Percentiles rank a stretch among this genome's conserved stretches.
Evolutionary conservation across 2,329 filamentous ascomycete genomes (phyloP).

Genomic region (Diatrype stigma): DNA sequence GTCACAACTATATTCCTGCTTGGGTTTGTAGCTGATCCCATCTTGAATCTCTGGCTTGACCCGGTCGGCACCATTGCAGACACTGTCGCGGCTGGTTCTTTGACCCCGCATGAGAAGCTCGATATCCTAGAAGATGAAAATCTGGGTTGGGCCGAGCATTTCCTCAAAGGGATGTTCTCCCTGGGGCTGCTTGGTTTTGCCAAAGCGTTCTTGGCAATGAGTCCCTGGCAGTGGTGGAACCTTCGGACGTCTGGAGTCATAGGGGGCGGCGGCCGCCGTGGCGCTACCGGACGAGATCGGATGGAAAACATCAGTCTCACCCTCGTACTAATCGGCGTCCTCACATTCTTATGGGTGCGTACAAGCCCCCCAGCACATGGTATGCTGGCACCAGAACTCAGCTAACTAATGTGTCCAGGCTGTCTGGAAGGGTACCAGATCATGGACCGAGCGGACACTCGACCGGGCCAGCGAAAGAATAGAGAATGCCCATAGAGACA

Average conservation of each 20-base stretch:
- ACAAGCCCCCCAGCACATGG: background rate
- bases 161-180: conserved; percentile 84
- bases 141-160: conserved; percentile 73
- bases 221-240: conserved; percentile 74
- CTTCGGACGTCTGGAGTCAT: conserved; percentile 58
- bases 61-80: conserved; percentile 61
- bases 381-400: background rate
- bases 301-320: conserved; percentile 75
- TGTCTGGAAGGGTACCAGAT: conserved; percentile 77
- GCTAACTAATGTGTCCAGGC: conserved; percentile 41
- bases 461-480: conserved; percentile 75
- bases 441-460: conserved; percentile 66
- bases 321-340: conserved; percentile 73
- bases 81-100: conserved; percentile 40
- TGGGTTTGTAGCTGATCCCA: conserved; percentile 88
- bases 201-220: conserved; percentile 72
- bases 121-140: conserved; percentile 45
- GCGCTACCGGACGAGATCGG: conserved; percentile 68
- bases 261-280: conserved; percentile 48
- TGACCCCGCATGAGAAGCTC: conserved; percentile 35
- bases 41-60: conserved; percentile 84
- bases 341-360: conserved; percentile 73
- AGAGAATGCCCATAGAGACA: conserved; percentile 68
- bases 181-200: conserved; percentile 81
- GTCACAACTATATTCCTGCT: conserved; percentile 71